Percentiles rank a stretch among this genome's conserved stretches.
Evolutionary conservation across 1,284 basidiomycete species (phyloP).

Genomic region (Trametes sp.): DNA sequence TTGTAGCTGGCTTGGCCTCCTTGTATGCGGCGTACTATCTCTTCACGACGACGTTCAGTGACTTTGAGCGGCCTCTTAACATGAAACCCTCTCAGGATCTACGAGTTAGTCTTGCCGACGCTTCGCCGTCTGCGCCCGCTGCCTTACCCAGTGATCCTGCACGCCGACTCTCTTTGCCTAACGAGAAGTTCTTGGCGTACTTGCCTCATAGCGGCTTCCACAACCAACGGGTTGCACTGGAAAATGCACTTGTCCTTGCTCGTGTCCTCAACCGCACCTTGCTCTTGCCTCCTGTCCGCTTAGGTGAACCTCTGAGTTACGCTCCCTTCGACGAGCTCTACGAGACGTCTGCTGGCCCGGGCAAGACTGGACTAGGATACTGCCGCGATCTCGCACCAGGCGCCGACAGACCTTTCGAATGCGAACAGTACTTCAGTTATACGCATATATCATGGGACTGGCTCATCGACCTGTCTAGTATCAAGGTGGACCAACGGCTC

Average conservation of each 20-base stretch:
- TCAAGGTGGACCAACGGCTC: slow-evolving; percentile 49
- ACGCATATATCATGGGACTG: slow-evolving; percentile 73
- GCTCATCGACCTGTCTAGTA: slow-evolving; percentile 60
- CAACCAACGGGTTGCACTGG: slow-evolving; percentile 84
- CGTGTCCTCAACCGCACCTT: slow-evolving; percentile 76
- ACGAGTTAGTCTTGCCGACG: not conserved
- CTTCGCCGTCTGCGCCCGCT: not conserved
- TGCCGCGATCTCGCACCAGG: slow-evolving; percentile 49
- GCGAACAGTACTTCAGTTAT: slow-evolving; percentile 62
- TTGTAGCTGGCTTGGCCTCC: slow-evolving; percentile 9
- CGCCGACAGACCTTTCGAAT: slow-evolving; percentile 52
- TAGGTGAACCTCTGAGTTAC: slow-evolving; percentile 71
- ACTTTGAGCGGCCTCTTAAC: not conserved
- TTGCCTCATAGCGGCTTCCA: slow-evolving; percentile 84
- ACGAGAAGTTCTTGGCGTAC: slow-evolving; percentile 62
- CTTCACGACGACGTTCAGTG: not conserved
- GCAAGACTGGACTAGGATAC: slow-evolving; percentile 60
- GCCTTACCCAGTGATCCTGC: not conserved
- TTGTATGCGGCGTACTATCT: slow-evolving; percentile 18
- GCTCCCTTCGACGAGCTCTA: slow-evolving; percentile 65
- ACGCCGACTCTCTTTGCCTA: not conserved
- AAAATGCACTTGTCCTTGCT: slow-evolving; percentile 79
- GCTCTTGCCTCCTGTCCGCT: slow-evolving; percentile 73
- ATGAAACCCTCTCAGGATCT: not conserved
- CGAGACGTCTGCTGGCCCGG: slow-evolving; percentile 54